Evolutionary conservation across 768 basidiomycete genomes (phyloP), one percentile per base, ranked within the genome.

Genomic region (Suillus subalutaceus): DNA sequence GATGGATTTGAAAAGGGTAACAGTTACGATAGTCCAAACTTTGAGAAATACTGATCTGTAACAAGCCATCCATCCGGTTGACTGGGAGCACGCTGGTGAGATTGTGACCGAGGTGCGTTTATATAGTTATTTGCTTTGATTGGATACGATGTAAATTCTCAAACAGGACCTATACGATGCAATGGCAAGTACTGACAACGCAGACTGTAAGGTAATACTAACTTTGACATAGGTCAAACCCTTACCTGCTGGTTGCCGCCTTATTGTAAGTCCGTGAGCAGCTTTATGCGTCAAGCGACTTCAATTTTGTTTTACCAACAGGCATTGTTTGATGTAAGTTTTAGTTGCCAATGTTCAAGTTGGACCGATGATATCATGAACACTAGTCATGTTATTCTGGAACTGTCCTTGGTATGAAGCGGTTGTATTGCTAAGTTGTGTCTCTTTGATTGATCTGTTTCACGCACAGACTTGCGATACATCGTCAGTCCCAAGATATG

Each of bases 391-490:
- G 43, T 53, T 46, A 46, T 56, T 64, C 63, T 8, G 64, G 64
- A 43, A 43, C 59, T 5, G 59, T 60, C 26, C 41, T 60, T 32
- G 59, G 59, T 60, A 60, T 13, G 59, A 60, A 43, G 6, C 12
- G 2, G 15, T 43, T 6, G 18, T 15, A 38, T 44, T 8, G 8
- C 18, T 9, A 35, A 16, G 41, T 30, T 43, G 26, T 6, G 23
- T 30, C 20, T 60, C 12, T 18, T 60, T n/a, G n/a, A 37, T 13
- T 65, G 52, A 72, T 37, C 50, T 26, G 1, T 37, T 35, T 32
- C 18, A 32, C 5, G 23, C n/a, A n/a, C 16, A 72, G 77, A 78
- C 67, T 65, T 76, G 10, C 75, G 73, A 13, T 75, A 75, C 44
- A 69, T 73, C 16, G 64, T 73, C 65, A 57, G 69, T 64, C 20